Evolutionary conservation across 2,329 filamentous ascomycete species (phyloP).

Genomic region (Penicillium expansum): DNA sequence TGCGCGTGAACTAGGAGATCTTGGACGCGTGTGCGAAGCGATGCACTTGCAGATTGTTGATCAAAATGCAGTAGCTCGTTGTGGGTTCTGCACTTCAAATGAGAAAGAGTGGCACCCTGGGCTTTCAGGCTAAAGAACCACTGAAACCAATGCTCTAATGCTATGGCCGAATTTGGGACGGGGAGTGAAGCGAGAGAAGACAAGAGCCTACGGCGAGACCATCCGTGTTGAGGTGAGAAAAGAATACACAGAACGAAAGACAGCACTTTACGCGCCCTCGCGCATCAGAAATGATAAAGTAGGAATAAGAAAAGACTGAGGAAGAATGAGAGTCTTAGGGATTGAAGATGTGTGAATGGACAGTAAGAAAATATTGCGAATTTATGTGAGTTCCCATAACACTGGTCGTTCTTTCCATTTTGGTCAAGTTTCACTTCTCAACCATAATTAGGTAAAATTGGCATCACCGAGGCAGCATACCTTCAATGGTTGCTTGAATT

Average conservation of each 20-base stretch:
- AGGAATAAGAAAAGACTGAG: constrained; percentile 1
- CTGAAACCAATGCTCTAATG: constrained; percentile 1
- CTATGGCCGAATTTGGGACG: neutral
- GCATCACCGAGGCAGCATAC: neutral
- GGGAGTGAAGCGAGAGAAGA: constrained; percentile 5
- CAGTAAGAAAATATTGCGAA: neutral
- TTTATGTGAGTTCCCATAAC: neutral
- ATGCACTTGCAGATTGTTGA: neutral
- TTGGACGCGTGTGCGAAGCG: neutral
- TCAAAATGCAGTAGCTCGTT: neutral
- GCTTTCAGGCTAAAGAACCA: neutral
- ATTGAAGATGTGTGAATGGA: neutral
- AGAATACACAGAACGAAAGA: neutral
- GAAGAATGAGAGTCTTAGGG: constrained; percentile 3
- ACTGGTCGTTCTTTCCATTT: constrained; percentile 6
- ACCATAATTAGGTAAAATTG: neutral
- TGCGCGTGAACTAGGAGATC: neutral
- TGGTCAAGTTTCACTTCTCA: neutral
- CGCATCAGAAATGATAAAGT: neutral
- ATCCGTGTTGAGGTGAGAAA: neutral
- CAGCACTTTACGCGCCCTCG: neutral
- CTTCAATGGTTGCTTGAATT: neutral
- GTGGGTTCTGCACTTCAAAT: neutral
- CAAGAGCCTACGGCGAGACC: neutral
- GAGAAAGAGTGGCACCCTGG: neutral